phyloP scores from a whole-genome alignment of 2,329 filamentous ascomycete species.

The Epichloe typhina region DNA sequence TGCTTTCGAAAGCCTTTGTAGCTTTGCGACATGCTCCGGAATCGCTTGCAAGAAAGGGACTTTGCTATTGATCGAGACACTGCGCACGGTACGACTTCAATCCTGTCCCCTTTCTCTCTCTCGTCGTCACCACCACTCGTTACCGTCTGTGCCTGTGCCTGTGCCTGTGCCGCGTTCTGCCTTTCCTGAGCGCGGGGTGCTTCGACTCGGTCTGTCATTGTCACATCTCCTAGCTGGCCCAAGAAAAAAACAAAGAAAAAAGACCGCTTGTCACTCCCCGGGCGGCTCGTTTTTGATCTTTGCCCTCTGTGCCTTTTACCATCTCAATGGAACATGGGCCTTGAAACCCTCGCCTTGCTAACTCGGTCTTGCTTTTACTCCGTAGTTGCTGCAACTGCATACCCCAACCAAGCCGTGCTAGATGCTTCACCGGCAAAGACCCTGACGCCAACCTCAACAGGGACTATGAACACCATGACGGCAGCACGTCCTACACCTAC shows the following conservation, averaged over 20 bases:
- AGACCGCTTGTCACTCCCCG: neutral
- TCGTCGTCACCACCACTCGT: neutral
- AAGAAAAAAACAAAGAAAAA: too few species aligned
- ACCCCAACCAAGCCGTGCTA: constrained; percentile 12
- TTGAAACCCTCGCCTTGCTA: neutral
- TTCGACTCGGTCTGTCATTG: neutral
- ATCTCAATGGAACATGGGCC: neutral
- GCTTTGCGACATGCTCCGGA: constrained; percentile 16
- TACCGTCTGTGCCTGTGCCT: neutral
- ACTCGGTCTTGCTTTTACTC: neutral
- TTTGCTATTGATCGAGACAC: constrained; percentile 23
- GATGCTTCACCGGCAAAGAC: constrained; percentile 20
- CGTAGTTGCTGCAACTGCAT: neutral
- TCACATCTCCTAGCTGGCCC: constrained; percentile 9
- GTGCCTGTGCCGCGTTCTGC: neutral
- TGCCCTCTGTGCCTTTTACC: too few species aligned
- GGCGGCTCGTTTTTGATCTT: neutral
- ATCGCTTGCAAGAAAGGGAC: constrained; percentile 19
- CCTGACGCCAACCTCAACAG: constrained; percentile 25
- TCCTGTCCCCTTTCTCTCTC: neutral
- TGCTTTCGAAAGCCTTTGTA: neutral
- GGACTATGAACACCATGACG: constrained; percentile 29
- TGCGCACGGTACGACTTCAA: constrained; percentile 2
- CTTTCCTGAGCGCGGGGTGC: neutral
- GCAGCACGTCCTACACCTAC: constrained; percentile 5